These are phyloP conservation scores for Botrytis deweyae DNA, from an alignment of 2,329 filamentous ascomycete species.

Conservation along the genomic window DNA sequence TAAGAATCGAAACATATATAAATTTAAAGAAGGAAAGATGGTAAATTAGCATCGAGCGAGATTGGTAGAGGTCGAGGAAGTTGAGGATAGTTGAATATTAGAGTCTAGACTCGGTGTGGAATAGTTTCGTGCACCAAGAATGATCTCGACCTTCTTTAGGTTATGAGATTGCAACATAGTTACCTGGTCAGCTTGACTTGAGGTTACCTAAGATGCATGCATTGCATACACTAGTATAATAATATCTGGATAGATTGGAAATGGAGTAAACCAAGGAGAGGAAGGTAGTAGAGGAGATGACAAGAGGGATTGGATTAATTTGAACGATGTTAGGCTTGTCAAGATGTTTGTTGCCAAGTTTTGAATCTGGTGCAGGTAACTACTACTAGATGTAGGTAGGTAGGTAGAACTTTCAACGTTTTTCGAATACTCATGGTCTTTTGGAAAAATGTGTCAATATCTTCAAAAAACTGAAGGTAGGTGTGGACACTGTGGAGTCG, in stretches of 20 bases:
- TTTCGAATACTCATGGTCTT: background rate
- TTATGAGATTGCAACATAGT: slow-evolving; percentile 11
- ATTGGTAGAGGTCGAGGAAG: background rate
- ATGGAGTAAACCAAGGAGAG: background rate
- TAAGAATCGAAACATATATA: background rate
- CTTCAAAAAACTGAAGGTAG: background rate
- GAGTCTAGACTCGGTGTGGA: background rate
- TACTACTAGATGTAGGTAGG: background rate
- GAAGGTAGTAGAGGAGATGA: background rate
- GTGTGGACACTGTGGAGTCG: background rate
- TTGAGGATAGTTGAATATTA: background rate
- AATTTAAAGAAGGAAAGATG: no score
- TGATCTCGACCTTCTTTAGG: background rate
- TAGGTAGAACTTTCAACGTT: background rate
- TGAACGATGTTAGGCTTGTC: background rate
- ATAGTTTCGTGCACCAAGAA: background rate
- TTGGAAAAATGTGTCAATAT: background rate
- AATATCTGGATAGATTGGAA: background rate
- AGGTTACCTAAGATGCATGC: slow-evolving; percentile 4
- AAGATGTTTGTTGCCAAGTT: background rate
- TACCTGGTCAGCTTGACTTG: slow-evolving; percentile 10
- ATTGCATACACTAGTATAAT: background rate
- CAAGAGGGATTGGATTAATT: background rate
- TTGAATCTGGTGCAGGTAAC: background rate
- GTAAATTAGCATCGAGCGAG: background rate